Conservation (phyloP, 805 yeast species). For the Starmera caribaea region DNA sequence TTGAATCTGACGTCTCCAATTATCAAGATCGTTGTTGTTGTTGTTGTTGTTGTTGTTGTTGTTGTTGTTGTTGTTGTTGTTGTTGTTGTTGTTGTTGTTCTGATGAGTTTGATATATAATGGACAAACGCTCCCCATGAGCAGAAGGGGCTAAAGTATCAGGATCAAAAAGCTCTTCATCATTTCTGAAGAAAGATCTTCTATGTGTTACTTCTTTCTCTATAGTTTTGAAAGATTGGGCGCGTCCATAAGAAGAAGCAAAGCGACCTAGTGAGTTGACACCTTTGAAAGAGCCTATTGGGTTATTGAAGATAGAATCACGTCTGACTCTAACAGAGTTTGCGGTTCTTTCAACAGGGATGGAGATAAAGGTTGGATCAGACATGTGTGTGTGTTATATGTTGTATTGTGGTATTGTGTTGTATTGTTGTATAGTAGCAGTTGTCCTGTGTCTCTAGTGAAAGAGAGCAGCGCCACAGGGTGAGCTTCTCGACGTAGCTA, state of each 20-base stretch:
- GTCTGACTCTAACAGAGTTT: slow-evolving; percentile 17
- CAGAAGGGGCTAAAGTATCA: slow-evolving; percentile 54
- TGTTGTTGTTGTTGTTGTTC: slow-evolving; percentile 19
- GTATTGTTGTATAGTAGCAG: no score
- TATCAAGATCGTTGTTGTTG: slow-evolving; percentile 22
- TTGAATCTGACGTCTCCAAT: slow-evolving; percentile 10
- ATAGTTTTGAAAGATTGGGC: slow-evolving; percentile 65
- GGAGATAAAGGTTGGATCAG: slow-evolving; percentile 2
- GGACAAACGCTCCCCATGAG: slow-evolving; percentile 55
- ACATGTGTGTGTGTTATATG: no score
- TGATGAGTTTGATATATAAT: slow-evolving; percentile 31
- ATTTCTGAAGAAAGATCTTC: slow-evolving; percentile 54
- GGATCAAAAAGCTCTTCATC: slow-evolving; percentile 64
- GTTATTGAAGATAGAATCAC: slow-evolving; percentile 30
- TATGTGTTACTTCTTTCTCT: slow-evolving; percentile 28
- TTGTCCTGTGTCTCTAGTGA: no score
- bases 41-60: no score
- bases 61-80: no score
- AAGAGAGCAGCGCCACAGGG: no score
- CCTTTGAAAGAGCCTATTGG: slow-evolving; percentile 55
- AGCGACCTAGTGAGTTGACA: slow-evolving; percentile 60
- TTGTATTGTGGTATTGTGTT: no score
- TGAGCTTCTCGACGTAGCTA: no score
- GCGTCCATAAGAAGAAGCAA: slow-evolving; percentile 70
- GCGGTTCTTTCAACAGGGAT: slow-evolving; percentile 13